phyloP scores from a whole-genome alignment of 345 rosid genomes.

The Dimocarpus longan region DNA sequence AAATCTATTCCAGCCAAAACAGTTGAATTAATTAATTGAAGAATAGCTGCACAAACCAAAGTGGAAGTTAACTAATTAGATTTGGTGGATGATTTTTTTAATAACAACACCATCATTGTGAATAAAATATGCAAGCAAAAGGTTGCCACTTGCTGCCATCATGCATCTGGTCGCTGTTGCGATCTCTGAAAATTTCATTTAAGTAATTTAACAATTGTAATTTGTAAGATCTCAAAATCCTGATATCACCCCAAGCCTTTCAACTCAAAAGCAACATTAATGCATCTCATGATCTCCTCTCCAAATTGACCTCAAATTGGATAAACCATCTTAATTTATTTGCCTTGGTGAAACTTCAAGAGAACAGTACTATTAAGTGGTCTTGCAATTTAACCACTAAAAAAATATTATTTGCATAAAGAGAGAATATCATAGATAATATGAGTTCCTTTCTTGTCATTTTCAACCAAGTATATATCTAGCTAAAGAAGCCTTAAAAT shows the following conservation, averaged over 20 bases:
- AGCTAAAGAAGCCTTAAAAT: constrained; percentile 3
- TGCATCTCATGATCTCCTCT: not conserved
- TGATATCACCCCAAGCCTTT: not conserved
- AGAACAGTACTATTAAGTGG: not conserved
- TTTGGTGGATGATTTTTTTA: not conserved
- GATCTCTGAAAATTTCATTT: not conserved
- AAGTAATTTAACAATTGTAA: not conserved
- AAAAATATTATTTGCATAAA: not conserved
- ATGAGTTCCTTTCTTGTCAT: constrained; percentile 11
- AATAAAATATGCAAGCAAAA: not conserved
- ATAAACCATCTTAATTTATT: not conserved
- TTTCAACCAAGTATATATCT: constrained; percentile 8
- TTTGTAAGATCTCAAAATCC: not conserved
- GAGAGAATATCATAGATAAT: not conserved
- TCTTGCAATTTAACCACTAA: not conserved
- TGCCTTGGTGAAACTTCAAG: not conserved
- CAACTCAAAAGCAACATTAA: not conserved
- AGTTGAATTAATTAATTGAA: not conserved
- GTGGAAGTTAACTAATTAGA: not conserved
- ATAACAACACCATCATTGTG: not conserved
- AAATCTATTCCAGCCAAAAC: not conserved
- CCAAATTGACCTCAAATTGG: not conserved
- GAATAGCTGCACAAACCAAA: not conserved
- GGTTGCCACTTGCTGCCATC: not conserved
- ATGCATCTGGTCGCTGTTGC: not conserved